Evolutionary conservation across 192 early-diverging fungal species (phyloP).

Genomic region (Backusella australiensis): DNA sequence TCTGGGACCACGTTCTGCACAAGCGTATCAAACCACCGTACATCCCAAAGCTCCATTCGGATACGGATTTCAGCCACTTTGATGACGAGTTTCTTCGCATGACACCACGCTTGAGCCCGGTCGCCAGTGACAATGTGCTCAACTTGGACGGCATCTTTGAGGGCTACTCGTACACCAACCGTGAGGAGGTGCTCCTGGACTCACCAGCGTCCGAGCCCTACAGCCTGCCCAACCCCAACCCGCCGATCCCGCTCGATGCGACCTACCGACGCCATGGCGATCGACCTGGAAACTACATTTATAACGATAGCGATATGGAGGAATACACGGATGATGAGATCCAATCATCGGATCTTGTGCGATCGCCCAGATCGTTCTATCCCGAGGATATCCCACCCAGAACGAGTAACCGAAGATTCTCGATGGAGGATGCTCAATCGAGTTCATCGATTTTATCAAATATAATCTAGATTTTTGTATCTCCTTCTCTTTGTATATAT

Average conservation of each 20-base stretch:
- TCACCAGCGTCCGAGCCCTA: background rate
- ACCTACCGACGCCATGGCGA: background rate
- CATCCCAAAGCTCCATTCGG: slow-evolving; percentile 53
- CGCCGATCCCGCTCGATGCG: background rate
- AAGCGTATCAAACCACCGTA: slow-evolving; percentile 63
- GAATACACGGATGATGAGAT: slow-evolving; percentile 4
- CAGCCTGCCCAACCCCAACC: background rate
- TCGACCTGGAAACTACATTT: background rate
- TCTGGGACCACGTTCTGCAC: slow-evolving; percentile 68
- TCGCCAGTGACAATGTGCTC: background rate
- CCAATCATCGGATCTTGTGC: background rate
- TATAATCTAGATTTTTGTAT: background rate
- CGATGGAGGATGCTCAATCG: slow-evolving; percentile 1
- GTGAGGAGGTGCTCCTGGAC: background rate
- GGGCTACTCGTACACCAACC: slow-evolving; percentile 26
- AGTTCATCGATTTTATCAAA: background rate
- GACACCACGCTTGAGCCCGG: slow-evolving; percentile 42
- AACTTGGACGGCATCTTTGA: slow-evolving; percentile 19
- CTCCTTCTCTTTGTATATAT: background rate
- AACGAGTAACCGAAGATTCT: background rate
- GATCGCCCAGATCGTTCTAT: background rate
- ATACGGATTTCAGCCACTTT: slow-evolving; percentile 53
- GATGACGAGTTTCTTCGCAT: slow-evolving; percentile 50
- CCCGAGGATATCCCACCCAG: background rate
- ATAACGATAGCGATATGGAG: background rate